Evolutionary conservation across 345 rosid genomes (phyloP).

Genomic region (Sapria himalayana): DNA sequence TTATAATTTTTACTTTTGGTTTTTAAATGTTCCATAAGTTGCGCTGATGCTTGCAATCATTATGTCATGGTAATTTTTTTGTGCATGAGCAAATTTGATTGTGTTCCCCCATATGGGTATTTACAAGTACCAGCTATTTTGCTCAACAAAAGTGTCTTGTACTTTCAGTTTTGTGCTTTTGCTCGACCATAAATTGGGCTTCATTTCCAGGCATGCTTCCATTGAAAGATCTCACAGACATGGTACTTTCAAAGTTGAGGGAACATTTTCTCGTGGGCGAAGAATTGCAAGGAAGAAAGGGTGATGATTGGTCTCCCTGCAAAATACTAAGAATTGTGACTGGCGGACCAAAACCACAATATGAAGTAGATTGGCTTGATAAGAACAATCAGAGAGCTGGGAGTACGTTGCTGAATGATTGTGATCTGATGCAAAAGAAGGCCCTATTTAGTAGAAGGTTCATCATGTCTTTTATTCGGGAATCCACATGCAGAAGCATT

Average conservation of each 20-base stretch:
- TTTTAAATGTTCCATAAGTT: too few relatives aligned
- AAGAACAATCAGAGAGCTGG: slow-evolving; percentile 28
- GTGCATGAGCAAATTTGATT: too few relatives aligned
- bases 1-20: too few relatives aligned
- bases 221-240: slow-evolving; percentile 67
- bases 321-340: slow-evolving; percentile 31
- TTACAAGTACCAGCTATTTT: too few relatives aligned
- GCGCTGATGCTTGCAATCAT: too few relatives aligned
- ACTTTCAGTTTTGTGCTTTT: too few relatives aligned
- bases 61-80: too few relatives aligned
- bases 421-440: slow-evolving; percentile 54
- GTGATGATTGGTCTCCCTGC: slow-evolving; percentile 34
- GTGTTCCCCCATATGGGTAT: too few relatives aligned
- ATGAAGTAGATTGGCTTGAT: slow-evolving; percentile 59
- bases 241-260: slow-evolving; percentile 37
- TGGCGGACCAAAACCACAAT: slow-evolving; percentile 18
- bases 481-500: slow-evolving; percentile 56
- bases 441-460: slow-evolving; percentile 48
- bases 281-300: slow-evolving; percentile 42
- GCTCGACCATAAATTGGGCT: too few relatives aligned
- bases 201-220: slow-evolving; percentile 82
- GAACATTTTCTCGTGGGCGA: slow-evolving; percentile 38
- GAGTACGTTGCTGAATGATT: slow-evolving; percentile 25
- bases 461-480: slow-evolving; percentile 82
- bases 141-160: too few relatives aligned